Percentiles rank a stretch among this genome's conserved stretches.
phyloP scores from a whole-genome alignment of 2,329 filamentous ascomycete genomes.

The Epichloe bromicola region DNA sequence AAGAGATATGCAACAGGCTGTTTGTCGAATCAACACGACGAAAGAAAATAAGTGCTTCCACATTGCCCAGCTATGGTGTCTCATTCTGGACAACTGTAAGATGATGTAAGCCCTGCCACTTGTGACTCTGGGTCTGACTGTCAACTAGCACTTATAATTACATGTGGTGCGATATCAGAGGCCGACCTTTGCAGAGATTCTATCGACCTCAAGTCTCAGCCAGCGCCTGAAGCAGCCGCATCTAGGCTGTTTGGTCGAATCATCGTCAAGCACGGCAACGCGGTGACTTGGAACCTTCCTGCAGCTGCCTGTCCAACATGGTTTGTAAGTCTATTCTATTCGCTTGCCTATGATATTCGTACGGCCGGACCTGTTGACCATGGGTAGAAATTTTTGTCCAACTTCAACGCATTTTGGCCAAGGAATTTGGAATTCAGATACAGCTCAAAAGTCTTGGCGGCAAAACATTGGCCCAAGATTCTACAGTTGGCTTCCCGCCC shows the following conservation, averaged over 20 bases:
- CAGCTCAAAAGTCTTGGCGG: conserved; percentile 16
- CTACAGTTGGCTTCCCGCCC: conserved; percentile 14
- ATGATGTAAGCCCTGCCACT: no score
- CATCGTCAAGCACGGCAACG: conserved; percentile 21
- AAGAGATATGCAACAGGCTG: conserved; percentile 33
- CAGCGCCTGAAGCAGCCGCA: conserved; percentile 11
- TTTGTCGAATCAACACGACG: conserved; percentile 25
- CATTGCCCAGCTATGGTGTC: conserved; percentile 34
- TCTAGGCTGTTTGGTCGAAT: conserved; percentile 14
- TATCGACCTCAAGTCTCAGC: conserved; percentile 18
- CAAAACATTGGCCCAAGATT: conserved; percentile 17
- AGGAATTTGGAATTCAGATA: conserved; percentile 23
- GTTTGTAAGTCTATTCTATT: conserved; percentile 24
- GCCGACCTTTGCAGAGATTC: conserved; percentile 19
- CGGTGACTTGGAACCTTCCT: conserved; percentile 25
- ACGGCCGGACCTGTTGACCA: conserved; percentile 4
- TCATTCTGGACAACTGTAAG: conserved; percentile 31
- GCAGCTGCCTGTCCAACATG: conserved; percentile 28
- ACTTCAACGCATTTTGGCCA: conserved; percentile 32
- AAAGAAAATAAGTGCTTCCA: conserved; percentile 30
- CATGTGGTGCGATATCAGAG: conserved; percentile 26
- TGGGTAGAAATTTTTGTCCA: conserved; percentile 24
- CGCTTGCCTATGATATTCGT: neutral
- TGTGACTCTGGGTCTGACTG: neutral
- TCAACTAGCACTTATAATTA: conserved; percentile 24